A percentile compares a stretch with the other conserved stretches of the same genome.
Evolutionary conservation across 2,329 filamentous ascomycete species (phyloP).

Genomic region (Sporothrix curviconia): DNA sequence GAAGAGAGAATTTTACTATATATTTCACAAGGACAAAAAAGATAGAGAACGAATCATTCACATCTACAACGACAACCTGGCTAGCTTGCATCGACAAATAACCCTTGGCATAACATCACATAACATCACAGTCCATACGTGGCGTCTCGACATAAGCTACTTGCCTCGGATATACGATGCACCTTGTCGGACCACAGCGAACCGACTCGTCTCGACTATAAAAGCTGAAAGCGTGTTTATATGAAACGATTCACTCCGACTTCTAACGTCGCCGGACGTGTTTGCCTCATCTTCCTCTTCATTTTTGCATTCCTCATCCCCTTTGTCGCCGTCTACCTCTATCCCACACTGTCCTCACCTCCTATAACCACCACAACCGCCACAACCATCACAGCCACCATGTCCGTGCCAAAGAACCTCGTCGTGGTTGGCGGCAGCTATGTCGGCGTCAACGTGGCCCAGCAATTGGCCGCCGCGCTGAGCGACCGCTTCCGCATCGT

Average conservation of each 20-base stretch:
- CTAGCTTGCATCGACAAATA: too few relatives aligned
- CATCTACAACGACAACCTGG: too few relatives aligned
- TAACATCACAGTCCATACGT: neutral
- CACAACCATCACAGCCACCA: neutral
- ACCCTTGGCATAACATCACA: neutral
- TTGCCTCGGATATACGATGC: constrained; percentile 6
- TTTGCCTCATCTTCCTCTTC: too few relatives aligned
- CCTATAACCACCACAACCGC: neutral
- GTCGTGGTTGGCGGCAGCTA: constrained; percentile 18
- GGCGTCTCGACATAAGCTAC: neutral
- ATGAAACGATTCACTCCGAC: neutral
- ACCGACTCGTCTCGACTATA: neutral
- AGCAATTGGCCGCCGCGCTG: constrained; percentile 39
- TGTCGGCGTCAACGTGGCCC: constrained; percentile 29
- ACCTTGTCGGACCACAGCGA: neutral
- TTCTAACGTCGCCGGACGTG: neutral
- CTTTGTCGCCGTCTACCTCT: neutral
- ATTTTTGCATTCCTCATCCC: neutral
- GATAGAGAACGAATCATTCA: neutral
- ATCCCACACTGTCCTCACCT: neutral
- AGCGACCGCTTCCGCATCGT: constrained; percentile 46
- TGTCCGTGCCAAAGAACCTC: constrained; percentile 12
- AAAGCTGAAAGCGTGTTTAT: too few relatives aligned
- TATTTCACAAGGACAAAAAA: neutral
- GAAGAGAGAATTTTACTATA: too few relatives aligned